Evolutionary conservation across 2,329 filamentous ascomycete genomes (phyloP).

Genomic region (Chaetomiaceae sp.): DNA sequence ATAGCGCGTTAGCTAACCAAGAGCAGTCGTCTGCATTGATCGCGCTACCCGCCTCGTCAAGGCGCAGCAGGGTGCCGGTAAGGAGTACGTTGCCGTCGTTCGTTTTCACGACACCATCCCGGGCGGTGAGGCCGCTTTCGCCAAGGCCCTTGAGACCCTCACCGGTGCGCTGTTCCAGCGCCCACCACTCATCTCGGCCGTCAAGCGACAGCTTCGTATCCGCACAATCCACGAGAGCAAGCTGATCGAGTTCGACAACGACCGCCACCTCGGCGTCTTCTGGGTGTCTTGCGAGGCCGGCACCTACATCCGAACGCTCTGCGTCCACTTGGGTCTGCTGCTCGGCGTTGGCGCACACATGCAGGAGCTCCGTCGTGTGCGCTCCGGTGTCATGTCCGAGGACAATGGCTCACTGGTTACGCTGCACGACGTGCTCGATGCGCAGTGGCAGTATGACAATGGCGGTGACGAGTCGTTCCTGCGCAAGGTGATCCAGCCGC

Average conservation of each 20-base stretch:
- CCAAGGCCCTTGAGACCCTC: conserved; percentile 88
- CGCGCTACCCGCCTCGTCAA: conserved; percentile 96
- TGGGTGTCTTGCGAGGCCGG: conserved; percentile 99
- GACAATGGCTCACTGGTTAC: conserved; percentile 49
- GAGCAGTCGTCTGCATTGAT: conserved; percentile 59
- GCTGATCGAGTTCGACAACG: conserved; percentile 96
- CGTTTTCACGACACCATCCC: conserved; percentile 93
- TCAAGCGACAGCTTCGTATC: conserved; percentile 98
- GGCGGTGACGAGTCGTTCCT: conserved; percentile 91
- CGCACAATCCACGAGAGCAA: conserved; percentile 97
- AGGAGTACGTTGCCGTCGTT: conserved; percentile 97
- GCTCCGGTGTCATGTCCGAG: conserved; percentile 28
- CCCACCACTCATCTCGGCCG: conserved; percentile 93
- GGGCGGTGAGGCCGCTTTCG: conserved; percentile 88
- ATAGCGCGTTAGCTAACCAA: conserved; percentile 5
- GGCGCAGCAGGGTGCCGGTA: conserved; percentile 97
- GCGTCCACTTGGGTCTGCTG: conserved; percentile 79
- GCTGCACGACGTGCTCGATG: conserved; percentile 90
- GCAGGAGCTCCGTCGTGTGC: conserved; percentile 30
- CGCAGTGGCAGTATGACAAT: conserved; percentile 95
- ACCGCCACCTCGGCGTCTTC: conserved; percentile 94
- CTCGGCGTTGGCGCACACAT: conserved; percentile 69
- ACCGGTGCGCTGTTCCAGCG: conserved; percentile 97
- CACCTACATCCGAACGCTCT: conserved; percentile 97
- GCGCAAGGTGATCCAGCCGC: conserved; percentile 81